Base-by-base conservation (phyloP, 495 filamentous ascomycete genomes). In the Parachaetomium inaequale region DNA sequence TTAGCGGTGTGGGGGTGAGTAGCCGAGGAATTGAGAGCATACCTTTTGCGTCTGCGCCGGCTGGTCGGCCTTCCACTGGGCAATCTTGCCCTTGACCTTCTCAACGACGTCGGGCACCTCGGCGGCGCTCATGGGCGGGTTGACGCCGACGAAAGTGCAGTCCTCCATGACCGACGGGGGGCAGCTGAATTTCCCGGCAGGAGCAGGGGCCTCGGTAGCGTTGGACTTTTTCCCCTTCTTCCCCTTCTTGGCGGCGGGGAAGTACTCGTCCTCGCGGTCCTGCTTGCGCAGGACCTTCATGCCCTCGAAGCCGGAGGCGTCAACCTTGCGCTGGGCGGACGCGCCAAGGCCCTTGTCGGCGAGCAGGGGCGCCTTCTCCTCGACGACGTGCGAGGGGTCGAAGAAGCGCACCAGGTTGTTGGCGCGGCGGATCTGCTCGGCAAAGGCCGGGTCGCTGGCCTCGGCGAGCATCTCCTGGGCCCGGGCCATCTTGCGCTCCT, bases 61-160 rank as follows among this genome's bases (percentile, higher is more conserved):
- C 78, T 97, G 93, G 76, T 95, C 88, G 43, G 86, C 81, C 82
- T 96, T 96, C 91, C 93, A 99, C 67, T 88, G 83, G n/a, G 86
- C 87, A 42, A 96, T 79, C 82, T 98, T 98, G 61, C 83, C 89
- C 72, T 91, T 91, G 66, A 98, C 81, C 81, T 96, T 93, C 82
- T 96, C 92, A 14, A 89, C 75, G 3, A 83, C 84, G 46, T 79
- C 79, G 10, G 92, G 85, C 8, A 97, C 87, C 68, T 93, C 94
- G 31, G 85, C 78, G 68, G 91, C 87, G 73, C 83, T 87, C 84
- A 90, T 91, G 4, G 94, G 95, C 46, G 92, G 87, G 55, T 94
- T 88, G 66, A 97, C 83, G 71, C 87, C 87, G 67, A 97, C 73
- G 76, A 90, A 88, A 66, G 80, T 79, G 52, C 96, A 88, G 72